Conservation (phyloP, 768 basidiomycete genomes). For the Chalciporus chontae region DNA sequence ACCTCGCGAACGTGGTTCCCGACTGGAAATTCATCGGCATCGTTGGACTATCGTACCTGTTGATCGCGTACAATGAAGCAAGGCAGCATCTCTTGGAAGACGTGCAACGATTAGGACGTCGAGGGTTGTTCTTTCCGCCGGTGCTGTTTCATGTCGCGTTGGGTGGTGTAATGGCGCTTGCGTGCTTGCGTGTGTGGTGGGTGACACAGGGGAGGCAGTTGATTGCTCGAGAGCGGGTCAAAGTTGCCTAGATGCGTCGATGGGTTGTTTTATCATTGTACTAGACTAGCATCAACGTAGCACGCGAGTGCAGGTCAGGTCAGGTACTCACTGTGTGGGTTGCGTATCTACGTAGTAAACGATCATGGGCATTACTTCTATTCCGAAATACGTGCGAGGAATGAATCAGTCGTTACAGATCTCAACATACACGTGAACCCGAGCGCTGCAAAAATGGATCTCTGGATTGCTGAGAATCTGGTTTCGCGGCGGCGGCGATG, state of each 20-base stretch:
- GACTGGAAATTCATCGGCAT: conserved; percentile 25
- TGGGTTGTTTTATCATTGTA: too few relatives aligned
- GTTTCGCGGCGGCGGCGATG: neutral
- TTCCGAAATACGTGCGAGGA: too few relatives aligned
- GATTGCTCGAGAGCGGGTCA: conserved; percentile 17
- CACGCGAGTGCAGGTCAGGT: too few relatives aligned
- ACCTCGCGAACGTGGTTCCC: conserved; percentile 16
- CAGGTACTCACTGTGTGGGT: too few relatives aligned
- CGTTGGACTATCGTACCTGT: conserved; percentile 21
- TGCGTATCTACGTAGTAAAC: too few relatives aligned
- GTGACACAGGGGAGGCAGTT: conserved; percentile 24
- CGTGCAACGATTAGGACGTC: conserved; percentile 11
- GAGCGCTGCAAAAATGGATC: neutral
- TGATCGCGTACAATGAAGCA: conserved; percentile 18
- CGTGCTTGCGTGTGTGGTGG: conserved; percentile 30
- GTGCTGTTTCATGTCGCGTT: conserved; percentile 26
- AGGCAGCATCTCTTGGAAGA: conserved; percentile 15
- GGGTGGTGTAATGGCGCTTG: conserved; percentile 24
- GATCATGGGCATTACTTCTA: too few relatives aligned
- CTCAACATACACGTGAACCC: too few relatives aligned
- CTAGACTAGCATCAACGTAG: too few relatives aligned
- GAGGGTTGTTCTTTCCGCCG: conserved; percentile 17
- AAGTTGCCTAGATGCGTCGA: conserved; percentile 11
- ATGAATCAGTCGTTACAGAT: too few relatives aligned
- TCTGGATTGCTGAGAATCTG: neutral